A percentile compares a stretch with the other conserved stretches of the same genome.
These are phyloP conservation scores for Elaeis oleifera DNA, from an alignment of 202 grass and related monocot genomes.

Conservation along the genomic window DNA sequence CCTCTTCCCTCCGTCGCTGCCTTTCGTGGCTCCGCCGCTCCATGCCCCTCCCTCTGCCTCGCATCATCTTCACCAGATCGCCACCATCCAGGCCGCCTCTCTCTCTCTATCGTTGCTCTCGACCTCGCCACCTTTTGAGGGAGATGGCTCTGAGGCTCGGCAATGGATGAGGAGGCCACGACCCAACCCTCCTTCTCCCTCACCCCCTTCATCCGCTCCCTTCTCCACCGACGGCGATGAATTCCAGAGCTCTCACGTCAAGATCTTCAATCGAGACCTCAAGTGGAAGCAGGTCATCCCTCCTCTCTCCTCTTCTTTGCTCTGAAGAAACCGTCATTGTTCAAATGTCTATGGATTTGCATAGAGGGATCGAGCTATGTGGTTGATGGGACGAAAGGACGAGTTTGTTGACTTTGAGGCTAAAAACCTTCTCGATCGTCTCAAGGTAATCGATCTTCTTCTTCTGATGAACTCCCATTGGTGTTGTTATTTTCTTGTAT, in stretches of 20 bases:
- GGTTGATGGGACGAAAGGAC: slow-evolving; percentile 45
- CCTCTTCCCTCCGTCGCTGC: no score
- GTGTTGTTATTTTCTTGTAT: neutral
- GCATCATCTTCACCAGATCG: no score
- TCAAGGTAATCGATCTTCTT: slow-evolving; percentile 25
- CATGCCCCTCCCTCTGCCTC: no score
- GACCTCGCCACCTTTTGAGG: neutral
- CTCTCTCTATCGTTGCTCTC: neutral
- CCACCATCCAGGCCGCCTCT: no score
- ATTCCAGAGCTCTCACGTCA: slow-evolving; percentile 27
- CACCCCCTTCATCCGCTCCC: slow-evolving; percentile 4
- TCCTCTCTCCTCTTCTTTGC: neutral
- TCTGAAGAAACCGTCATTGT: no score
- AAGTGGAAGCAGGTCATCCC: slow-evolving; percentile 31
- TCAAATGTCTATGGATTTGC: neutral
- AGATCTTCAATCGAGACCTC: slow-evolving; percentile 85
- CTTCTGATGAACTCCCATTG: neutral
- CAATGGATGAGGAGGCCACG: neutral
- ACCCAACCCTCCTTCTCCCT: neutral
- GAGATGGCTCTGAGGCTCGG: neutral
- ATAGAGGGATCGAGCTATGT: slow-evolving; percentile 82
- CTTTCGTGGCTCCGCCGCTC: no score
- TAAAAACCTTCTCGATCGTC: slow-evolving; percentile 64
- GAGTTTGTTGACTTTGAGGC: slow-evolving; percentile 46
- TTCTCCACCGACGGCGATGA: slow-evolving; percentile 17